Percentiles rank a stretch among this genome's conserved stretches.
Evolutionary conservation across 495 filamentous ascomycete species (phyloP).

Genomic region (Penicillium coprophilum): DNA sequence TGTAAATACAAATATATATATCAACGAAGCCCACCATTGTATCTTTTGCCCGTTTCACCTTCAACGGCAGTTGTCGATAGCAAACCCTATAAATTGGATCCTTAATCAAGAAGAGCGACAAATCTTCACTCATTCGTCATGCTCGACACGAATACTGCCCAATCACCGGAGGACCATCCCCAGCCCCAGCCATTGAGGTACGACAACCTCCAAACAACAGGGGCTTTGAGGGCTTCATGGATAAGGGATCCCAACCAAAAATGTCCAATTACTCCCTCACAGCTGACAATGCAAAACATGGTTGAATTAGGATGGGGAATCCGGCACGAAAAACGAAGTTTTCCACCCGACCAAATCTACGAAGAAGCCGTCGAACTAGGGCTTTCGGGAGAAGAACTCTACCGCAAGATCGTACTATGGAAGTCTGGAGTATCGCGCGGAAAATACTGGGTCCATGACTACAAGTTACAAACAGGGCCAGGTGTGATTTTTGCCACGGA

Average conservation of each 20-base stretch:
- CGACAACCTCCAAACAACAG: neutral
- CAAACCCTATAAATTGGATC: too few relatives aligned
- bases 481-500: neutral
- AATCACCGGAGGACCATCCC: neutral
- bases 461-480: neutral
- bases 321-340: neutral
- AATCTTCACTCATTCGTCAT: neutral
- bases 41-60: neutral
- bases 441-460: neutral
- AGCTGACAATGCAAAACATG: neutral
- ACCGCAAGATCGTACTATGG: neutral
- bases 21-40: neutral
- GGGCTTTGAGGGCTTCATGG: neutral
- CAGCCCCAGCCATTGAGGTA: neutral
- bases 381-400: neutral
- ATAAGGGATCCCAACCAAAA: neutral
- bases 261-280: neutral
- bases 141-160: neutral
- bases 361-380: neutral
- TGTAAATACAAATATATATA: neutral
- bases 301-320: neutral
- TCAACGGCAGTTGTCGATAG: neutral
- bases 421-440: neutral
- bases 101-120: neutral
- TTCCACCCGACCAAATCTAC: neutral